Percentiles rank a stretch among this genome's conserved stretches.
Evolutionary conservation across 2,329 filamentous ascomycete species (phyloP).

Genomic region (Microdochium trichocladiopsis): DNA sequence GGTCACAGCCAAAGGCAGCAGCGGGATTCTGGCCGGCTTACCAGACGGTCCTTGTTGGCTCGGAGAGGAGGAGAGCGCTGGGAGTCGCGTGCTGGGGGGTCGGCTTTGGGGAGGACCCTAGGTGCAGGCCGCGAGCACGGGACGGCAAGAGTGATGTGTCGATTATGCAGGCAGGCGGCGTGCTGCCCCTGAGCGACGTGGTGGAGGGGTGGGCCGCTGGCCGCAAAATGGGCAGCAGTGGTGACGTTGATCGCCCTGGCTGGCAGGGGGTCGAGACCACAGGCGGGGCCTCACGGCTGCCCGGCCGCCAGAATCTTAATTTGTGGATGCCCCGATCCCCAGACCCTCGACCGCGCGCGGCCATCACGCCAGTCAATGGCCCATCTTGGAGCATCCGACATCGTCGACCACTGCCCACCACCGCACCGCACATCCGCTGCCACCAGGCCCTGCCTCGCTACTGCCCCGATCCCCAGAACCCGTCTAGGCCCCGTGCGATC

Average conservation of each 20-base stretch:
- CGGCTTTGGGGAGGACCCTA: background rate
- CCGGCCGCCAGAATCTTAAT: background rate
- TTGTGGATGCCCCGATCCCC: slow-evolving; percentile 2
- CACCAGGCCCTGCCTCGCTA: background rate
- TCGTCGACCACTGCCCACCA: background rate
- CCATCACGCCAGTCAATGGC: background rate
- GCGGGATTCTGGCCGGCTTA: too few relatives aligned
- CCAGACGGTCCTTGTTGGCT: too few relatives aligned
- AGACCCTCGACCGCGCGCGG: slow-evolving; percentile 1
- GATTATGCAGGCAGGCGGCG: too few relatives aligned
- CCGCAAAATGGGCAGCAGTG: too few relatives aligned
- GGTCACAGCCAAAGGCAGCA: too few relatives aligned
- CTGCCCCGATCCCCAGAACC: background rate
- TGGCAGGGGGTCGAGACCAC: background rate
- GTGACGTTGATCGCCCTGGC: too few relatives aligned
- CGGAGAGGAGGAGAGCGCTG: too few relatives aligned
- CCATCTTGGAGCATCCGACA: background rate
- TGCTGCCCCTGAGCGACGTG: too few relatives aligned
- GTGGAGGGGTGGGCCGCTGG: too few relatives aligned
- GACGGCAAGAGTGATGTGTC: too few relatives aligned
- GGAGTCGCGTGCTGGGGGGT: too few relatives aligned
- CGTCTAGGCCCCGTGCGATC: background rate
- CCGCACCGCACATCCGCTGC: background rate
- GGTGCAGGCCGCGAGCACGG: background rate
- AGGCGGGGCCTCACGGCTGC: background rate